These are phyloP conservation scores for Pezicula carpinea DNA, from an alignment of 2,329 filamentous ascomycete species.

Conservation along the genomic window DNA sequence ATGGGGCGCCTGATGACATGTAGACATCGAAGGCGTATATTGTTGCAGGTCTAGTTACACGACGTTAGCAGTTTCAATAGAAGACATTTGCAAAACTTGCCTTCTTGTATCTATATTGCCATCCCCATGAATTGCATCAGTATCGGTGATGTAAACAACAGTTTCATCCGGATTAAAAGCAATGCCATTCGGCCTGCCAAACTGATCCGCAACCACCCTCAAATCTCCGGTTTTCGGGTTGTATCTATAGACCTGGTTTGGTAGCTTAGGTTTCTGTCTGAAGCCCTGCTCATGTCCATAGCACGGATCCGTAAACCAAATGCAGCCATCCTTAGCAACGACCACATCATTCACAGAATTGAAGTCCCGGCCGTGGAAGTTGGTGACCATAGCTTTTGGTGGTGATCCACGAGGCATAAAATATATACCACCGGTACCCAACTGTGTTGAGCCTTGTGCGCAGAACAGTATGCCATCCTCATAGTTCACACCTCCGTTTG, in stretches of 20 bases:
- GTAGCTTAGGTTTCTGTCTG: slow-evolving; percentile 38
- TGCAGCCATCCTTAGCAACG: slow-evolving; percentile 32
- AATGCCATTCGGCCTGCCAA: slow-evolving; percentile 36
- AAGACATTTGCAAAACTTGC: slow-evolving; percentile 15
- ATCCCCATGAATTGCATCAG: slow-evolving; percentile 26
- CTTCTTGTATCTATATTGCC: slow-evolving; percentile 25
- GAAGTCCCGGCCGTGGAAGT: slow-evolving; percentile 41
- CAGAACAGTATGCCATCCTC: slow-evolving; percentile 37
- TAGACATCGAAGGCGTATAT: slow-evolving; percentile 47
- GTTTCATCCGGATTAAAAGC: slow-evolving; percentile 30
- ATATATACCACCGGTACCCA: slow-evolving; percentile 23
- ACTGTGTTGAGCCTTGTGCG: slow-evolving; percentile 31
- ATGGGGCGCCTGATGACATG: slow-evolving; percentile 31
- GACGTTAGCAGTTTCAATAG: too few species aligned
- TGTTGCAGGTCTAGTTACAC: slow-evolving; percentile 15
- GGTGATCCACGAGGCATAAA: slow-evolving; percentile 21
- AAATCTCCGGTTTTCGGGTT: slow-evolving; percentile 35
- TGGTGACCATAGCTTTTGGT: slow-evolving; percentile 32
- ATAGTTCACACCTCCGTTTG: slow-evolving; percentile 38
- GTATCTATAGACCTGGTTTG: slow-evolving; percentile 44
- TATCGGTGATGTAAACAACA: slow-evolving; percentile 41
- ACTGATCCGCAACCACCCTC: slow-evolving; percentile 42
- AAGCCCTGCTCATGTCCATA: slow-evolving; percentile 42
- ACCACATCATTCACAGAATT: slow-evolving; percentile 42
- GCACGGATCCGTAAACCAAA: slow-evolving; percentile 47